Conservation (phyloP, 805 yeast genomes). For the Nakazawaea populi region DNA sequence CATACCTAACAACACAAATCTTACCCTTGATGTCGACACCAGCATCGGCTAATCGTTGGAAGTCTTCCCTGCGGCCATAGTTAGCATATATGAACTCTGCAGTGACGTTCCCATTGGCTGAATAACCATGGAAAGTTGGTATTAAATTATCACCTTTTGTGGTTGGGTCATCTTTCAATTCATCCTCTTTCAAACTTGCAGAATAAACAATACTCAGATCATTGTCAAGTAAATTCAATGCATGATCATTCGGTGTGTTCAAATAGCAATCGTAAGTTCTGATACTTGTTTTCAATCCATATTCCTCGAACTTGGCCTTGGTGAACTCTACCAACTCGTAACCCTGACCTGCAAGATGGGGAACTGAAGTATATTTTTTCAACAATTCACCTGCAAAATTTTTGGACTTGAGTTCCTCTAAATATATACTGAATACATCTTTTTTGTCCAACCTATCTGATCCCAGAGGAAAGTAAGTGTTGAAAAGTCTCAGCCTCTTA, state of each 20-base stretch:
- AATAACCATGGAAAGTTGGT: conserved; percentile 64
- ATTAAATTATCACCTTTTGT: conserved; percentile 36
- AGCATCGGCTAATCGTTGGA: conserved; percentile 29
- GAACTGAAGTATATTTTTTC: conserved; percentile 40
- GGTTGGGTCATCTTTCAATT: conserved; percentile 35
- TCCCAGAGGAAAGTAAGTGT: neutral
- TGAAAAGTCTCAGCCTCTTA: neutral
- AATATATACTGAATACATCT: conserved; percentile 11
- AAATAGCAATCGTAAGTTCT: conserved; percentile 56
- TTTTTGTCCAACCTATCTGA: conserved; percentile 2
- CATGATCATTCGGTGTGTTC: conserved; percentile 55
- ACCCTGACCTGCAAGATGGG: conserved; percentile 57
- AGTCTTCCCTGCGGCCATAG: conserved; percentile 53
- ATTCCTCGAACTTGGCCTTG: conserved; percentile 47
- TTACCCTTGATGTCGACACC: conserved; percentile 43
- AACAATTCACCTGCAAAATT: conserved; percentile 50
- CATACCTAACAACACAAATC: conserved; percentile 56
- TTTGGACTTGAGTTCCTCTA: conserved; percentile 19
- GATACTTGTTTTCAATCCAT: conserved; percentile 47
- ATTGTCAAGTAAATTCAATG: conserved; percentile 35
- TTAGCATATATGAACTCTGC: conserved; percentile 53
- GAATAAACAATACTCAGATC: conserved; percentile 31
- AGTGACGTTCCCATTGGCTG: conserved; percentile 64
- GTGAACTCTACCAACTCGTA: conserved; percentile 53
- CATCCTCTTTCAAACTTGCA: conserved; percentile 51